Evolutionary conservation across 2,329 filamentous ascomycete genomes (phyloP), one percentile per base, ranked within the genome.

Genomic region (Fusarium lateritium): DNA sequence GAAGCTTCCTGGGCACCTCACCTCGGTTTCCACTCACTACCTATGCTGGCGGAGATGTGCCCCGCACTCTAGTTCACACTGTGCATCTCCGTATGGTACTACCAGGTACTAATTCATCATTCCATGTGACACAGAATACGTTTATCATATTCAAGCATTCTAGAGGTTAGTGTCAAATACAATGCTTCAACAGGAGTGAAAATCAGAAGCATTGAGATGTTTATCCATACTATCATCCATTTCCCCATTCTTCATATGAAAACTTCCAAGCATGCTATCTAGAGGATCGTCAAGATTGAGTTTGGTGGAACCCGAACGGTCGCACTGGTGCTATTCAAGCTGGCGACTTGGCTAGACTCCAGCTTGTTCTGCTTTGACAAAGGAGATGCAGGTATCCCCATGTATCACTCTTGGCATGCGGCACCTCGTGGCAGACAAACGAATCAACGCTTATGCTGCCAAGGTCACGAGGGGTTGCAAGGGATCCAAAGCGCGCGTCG

Each of bases 231-330:
- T 15, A 19, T 5, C 17, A 4, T 21, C 28, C 28, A 49, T 10
- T 33, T n/a, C 13, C 17, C 26, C 21, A 26, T n/a, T 7, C 34
- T n/a, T 31, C 13, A n/a, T 34, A 21, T 22, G 51, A 52, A 14
- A 55, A 45, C 38, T 45, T 47, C 36, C 38, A 65, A 61, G 45
- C 47, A 46, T 49, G 33, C 45, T 45, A 24, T 46, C 44, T 55
- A 43, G 19, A 49, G 31, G 67, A 76, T 72, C 59, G 68, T 76
- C 70, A 55, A 77, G 72, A 76, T 76, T 75, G 70, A 62, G 76
- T 76, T 77, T 67, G 62, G 66, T 74, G 69, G 62, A 49, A 55
- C 63, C 46, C n/a, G 43, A 56, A 68, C 62, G 58, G 40, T 52
- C 49, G 52, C 42, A 36, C 53, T 54, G 46, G 24, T 28, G 31